Evolutionary conservation across 352 stramenopile genomes (phyloP).

Genomic region (Pythium myriotylum): DNA sequence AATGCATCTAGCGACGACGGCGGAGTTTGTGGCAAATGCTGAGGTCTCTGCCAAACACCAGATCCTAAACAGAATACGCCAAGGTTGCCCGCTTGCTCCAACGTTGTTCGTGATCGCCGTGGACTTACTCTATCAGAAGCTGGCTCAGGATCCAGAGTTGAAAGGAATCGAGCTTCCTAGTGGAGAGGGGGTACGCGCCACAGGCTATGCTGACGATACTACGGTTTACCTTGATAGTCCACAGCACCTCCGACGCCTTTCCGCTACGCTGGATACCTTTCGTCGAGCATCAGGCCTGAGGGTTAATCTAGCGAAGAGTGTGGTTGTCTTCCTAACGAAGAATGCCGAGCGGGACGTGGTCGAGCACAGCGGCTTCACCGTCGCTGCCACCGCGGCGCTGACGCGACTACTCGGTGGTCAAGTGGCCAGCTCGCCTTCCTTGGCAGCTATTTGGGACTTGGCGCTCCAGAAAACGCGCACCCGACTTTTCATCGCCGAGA

Average conservation of each 20-base stretch:
- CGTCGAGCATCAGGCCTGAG: not conserved
- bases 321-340: too few species aligned
- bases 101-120: not conserved
- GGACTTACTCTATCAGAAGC: not conserved
- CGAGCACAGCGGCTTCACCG: too few species aligned
- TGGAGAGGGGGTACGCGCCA: too few species aligned
- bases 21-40: too few species aligned
- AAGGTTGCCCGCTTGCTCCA: slow-evolving; percentile 2
- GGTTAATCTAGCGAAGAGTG: not conserved
- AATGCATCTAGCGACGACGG: slow-evolving; percentile 1
- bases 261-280: not conserved
- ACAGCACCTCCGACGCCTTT: not conserved
- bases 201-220: slow-evolving; percentile 1
- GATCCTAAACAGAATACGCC: slow-evolving; percentile 5
- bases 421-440: too few species aligned
- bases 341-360: too few species aligned
- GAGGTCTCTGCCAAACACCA: not conserved
- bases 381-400: too few species aligned
- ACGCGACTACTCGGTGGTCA: too few species aligned
- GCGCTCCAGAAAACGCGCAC: too few species aligned
- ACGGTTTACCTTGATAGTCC: not conserved
- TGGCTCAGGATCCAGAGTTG: not conserved
- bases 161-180: too few species aligned
- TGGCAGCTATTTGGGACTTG: too few species aligned
- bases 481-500: too few species aligned